Base-by-base conservation (phyloP, 192 early-diverging fungal species). In the Coemansia sp. region DNA sequence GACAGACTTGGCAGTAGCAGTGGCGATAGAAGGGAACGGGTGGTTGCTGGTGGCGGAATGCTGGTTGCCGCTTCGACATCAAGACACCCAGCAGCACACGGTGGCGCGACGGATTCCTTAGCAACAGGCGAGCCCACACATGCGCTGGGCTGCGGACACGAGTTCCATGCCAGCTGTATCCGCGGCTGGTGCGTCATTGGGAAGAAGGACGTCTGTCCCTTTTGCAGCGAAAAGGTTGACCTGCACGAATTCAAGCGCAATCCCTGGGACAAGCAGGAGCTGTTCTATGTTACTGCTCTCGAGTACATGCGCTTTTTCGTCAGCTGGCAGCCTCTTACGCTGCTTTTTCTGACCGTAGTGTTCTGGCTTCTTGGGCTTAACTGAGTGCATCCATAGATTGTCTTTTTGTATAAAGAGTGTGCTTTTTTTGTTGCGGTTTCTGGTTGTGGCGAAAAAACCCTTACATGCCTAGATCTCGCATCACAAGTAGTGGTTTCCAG, bases 101-200 rank as follows among this genome's bases (percentile, higher is more conserved):
- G 53, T 26, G 23, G 59, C 11, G 38, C 56, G 8, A 18, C n/a
- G 13, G 52, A 9, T 19, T 19, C 21, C 26, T 18, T 23, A 7
- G 57, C 21, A 15, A 19, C 52, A 9, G 41, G 15, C 15, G 82
- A 84, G 67, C 77, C 82, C 2, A 74, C 66, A 15, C 77, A 84
- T 56, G 44, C 40, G 6, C 66, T 84, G 37, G 71, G 50, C 6
- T 84, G 82, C 38, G 67, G 67, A 18, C 82, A 84, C 52, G 77
- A 62, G 61, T 85, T 85, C 74, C 84, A 85, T 23, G 76, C 81
- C 11, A 74, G 67, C 21, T 85, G 84, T 40, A 83, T 85, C 53
- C 80, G 81, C 42, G 84, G 84, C 18, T 85, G 84, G 84, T 82
- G 81, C 43, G 70, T 85, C 5, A 63, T 85, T 47, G 84, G 84